These are phyloP conservation scores for Tillandsia fasciculata DNA, from an alignment of 176 grass and related monocot genomes.

Conservation along the genomic window DNA sequence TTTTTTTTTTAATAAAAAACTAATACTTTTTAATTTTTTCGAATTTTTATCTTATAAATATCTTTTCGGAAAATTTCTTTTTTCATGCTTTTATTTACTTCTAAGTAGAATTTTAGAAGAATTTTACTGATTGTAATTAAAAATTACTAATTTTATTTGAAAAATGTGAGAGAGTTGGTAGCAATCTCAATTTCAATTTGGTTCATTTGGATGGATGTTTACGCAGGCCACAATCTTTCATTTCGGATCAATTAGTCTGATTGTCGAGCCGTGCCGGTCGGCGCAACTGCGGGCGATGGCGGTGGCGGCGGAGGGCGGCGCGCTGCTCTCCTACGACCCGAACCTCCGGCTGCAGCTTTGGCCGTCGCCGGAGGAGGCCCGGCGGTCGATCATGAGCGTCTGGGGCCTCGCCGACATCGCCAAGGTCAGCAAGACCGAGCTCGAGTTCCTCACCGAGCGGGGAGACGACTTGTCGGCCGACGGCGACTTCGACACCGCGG, in stretches of 20 bases:
- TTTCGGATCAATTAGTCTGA: constrained; percentile 85
- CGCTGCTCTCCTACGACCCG: constrained; percentile 79
- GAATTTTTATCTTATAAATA: no score
- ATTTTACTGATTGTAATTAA: no score
- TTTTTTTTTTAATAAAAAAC: no score
- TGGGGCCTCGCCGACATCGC: constrained; percentile 90
- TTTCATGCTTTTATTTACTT: no score
- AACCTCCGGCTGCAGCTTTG: constrained; percentile 77
- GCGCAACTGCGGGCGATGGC: constrained; percentile 76
- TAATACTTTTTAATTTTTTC: no score
- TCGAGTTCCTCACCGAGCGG: constrained; percentile 27
- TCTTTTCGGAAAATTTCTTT: no score
- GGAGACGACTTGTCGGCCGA: constrained; percentile 66
- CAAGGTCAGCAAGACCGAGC: constrained; percentile 28
- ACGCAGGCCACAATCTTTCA: constrained; percentile 53
- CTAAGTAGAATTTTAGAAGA: no score
- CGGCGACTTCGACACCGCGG: constrained; percentile 34
- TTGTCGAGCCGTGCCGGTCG: constrained; percentile 59
- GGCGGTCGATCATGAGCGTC: constrained; percentile 51
- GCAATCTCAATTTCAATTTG: no score
- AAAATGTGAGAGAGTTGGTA: no score
- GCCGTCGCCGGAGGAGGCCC: constrained; percentile 52
- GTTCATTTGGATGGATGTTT: no score
- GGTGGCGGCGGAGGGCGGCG: constrained; percentile 47
- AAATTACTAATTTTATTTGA: no score